Evolutionary conservation across 2,329 filamentous ascomycete species (phyloP), one percentile per base, ranked within the genome.

Genomic region (Trichoderma cornu-damae): DNA sequence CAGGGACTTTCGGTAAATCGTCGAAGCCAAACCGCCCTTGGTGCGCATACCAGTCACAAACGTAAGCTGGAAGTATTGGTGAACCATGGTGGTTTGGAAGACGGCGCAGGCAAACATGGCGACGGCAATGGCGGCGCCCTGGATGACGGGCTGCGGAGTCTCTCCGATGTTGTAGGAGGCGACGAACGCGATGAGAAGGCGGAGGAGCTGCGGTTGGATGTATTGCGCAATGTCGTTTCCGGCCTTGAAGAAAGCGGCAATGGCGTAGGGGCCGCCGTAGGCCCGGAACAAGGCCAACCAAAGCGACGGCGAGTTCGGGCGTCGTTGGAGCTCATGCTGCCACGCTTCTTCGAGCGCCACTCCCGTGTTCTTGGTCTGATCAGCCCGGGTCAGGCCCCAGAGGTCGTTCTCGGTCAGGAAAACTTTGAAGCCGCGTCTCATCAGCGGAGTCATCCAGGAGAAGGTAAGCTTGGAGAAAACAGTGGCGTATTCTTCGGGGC

Each of bases 371-470:
- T 84, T 84, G 9, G 93, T 96, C 32, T 87, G 87, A 69, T 97
- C 93, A 59, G 81, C 77, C 67, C 85, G 87, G 38, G 91, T 84
- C 58, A 99, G 77, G 60, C 90, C 93, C 95, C 95, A 99, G 22
- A 99, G 80, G 71, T 99, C 93, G 62, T 96, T 90, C 70, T 97
- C 91, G 1, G 91, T 96, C 61, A 99, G 78, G 70, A 85, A 99
- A 59, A 92, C 84, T 68, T 88, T 89, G 77, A 99, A 97, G 1
- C 94, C 94, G 68, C 87, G 87, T 68, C 86, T 91, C 94, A 99
- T 99, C 82, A 99, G 77, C 0, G 94, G 92, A 0, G 94, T 97
- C 93, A 99, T 96, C 94, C 94, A 99, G 55, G 88, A 87, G 72
- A 99, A 99, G 0, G 93, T 96, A 44, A 99, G 80, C 50, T 89